These are phyloP conservation scores for Trypanosoma rangeli DNA, from an alignment of 208 protist species.

Conservation along the genomic window DNA sequence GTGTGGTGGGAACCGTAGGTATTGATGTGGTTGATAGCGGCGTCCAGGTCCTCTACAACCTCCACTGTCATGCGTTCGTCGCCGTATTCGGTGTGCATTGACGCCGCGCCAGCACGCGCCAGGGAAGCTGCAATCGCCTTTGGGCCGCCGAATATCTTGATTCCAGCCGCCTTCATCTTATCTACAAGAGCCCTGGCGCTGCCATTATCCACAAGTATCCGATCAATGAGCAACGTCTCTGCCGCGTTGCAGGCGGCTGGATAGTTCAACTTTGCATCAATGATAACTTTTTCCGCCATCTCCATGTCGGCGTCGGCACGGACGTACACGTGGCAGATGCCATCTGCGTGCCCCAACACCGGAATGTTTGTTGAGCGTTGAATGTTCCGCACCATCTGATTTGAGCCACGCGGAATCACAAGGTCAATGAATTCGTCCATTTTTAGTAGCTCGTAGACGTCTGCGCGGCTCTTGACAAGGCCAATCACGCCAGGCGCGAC, in stretches of 20 bases:
- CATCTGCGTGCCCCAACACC: slow-evolving; percentile 94
- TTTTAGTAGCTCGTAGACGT: slow-evolving; percentile 43
- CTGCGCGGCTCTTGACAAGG: slow-evolving; percentile 52
- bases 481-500: slow-evolving; percentile 48
- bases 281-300: slow-evolving; percentile 55
- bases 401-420: slow-evolving; percentile 91
- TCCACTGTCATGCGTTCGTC: slow-evolving; percentile 45
- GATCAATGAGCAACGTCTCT: slow-evolving; percentile 93
- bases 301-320: slow-evolving; percentile 73
- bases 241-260: slow-evolving; percentile 94
- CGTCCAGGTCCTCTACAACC: slow-evolving; percentile 38
- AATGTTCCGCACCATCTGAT: slow-evolving; percentile 88
- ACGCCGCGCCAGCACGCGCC: slow-evolving; percentile 22
- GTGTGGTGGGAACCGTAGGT: slow-evolving; percentile 86
- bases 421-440: slow-evolving; percentile 90
- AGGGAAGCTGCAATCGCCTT: slow-evolving; percentile 28
- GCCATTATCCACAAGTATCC: slow-evolving; percentile 23
- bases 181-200: slow-evolving; percentile 35
- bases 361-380: slow-evolving; percentile 87
- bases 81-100: slow-evolving; percentile 66
- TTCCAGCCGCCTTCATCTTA: slow-evolving; percentile 44
- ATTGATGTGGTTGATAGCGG: slow-evolving; percentile 90
- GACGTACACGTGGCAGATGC: slow-evolving; percentile 94
- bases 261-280: slow-evolving; percentile 94
- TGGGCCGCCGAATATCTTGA: slow-evolving; percentile 55